Conservation (phyloP, 2,329 filamentous ascomycete genomes). For the Trichophyton benhamiae region DNA sequence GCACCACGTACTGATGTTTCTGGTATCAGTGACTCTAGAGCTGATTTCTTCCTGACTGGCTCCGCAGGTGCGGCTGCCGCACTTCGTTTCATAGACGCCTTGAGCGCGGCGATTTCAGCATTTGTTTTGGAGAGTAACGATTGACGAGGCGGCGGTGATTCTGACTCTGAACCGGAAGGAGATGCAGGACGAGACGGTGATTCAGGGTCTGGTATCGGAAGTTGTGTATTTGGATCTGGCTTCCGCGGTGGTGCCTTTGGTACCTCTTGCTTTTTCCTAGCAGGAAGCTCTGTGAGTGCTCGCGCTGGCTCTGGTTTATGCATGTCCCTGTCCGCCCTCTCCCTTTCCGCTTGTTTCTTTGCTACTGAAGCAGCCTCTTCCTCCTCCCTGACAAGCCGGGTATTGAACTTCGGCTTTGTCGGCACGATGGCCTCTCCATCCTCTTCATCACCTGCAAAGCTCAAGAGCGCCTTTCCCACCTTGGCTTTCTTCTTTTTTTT, state of each 20-base stretch:
- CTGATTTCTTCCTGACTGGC: constrained; percentile 32
- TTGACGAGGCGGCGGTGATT: constrained; percentile 19
- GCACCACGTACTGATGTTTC: constrained; percentile 36
- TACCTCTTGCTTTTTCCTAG: constrained; percentile 10
- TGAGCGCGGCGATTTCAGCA: constrained; percentile 35
- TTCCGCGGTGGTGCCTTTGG: constrained; percentile 28
- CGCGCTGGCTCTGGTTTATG: constrained; percentile 5
- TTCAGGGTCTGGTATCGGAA: constrained; percentile 35
- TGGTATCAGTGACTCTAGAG: constrained; percentile 38
- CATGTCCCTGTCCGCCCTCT: constrained; percentile 3
- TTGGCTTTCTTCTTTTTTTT: constrained; percentile 34
- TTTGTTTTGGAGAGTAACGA: constrained; percentile 32
- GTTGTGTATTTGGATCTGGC: constrained; percentile 32
- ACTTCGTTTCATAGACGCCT: constrained; percentile 37
- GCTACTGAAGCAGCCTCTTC: constrained; percentile 11
- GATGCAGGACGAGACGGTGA: constrained; percentile 26
- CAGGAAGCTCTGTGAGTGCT: constrained; percentile 5
- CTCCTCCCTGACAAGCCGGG: constrained; percentile 30
- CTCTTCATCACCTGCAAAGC: constrained; percentile 33
- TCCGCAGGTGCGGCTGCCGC: constrained; percentile 20
- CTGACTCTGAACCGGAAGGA: constrained; percentile 16
- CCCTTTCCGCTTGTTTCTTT: constrained; percentile 10
- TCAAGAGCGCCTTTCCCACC: constrained; percentile 33
- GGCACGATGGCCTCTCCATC: constrained; percentile 27
- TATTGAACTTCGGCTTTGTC: constrained; percentile 39